These are phyloP conservation scores for Solanum etuberosum DNA, from an alignment of 257 asterid species.

Conservation along the genomic window DNA sequence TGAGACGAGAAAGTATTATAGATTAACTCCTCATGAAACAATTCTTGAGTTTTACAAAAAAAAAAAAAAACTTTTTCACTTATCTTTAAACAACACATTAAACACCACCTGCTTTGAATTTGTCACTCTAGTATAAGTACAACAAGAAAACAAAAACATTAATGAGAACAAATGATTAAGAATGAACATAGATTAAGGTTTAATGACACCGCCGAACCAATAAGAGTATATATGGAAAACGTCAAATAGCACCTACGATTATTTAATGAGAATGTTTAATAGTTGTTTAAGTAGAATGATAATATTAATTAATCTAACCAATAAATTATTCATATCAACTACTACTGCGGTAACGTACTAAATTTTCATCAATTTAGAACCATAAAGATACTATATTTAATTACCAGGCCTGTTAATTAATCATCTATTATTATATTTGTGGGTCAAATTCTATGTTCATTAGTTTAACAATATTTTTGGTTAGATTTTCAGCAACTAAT, in stretches of 20 bases:
- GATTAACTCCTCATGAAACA: background rate
- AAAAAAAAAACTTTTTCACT: background rate
- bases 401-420: background rate
- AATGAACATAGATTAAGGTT: background rate
- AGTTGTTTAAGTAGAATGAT: background rate
- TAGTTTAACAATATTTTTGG: background rate
- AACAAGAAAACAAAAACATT: background rate
- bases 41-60: background rate
- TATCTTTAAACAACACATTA: background rate
- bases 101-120: background rate
- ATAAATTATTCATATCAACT: conserved; percentile 9
- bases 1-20: background rate
- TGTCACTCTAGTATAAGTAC: background rate
- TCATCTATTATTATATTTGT: background rate
- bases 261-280: background rate
- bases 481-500: background rate
- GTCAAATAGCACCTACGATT: background rate
- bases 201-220: conserved; percentile 1
- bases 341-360: conserved; percentile 21
- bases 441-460: conserved; percentile 5
- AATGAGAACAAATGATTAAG: background rate
- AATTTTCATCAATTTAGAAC: conserved; percentile 11
- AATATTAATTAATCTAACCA: background rate
- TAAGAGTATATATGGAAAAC: background rate
- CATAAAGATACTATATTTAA: conserved; percentile 22